A percentile compares a stretch with the other conserved stretches of the same genome.
These are phyloP conservation scores for Oryza punctata DNA, from an alignment of 176 grass and related monocot species.

Conservation along the genomic window DNA sequence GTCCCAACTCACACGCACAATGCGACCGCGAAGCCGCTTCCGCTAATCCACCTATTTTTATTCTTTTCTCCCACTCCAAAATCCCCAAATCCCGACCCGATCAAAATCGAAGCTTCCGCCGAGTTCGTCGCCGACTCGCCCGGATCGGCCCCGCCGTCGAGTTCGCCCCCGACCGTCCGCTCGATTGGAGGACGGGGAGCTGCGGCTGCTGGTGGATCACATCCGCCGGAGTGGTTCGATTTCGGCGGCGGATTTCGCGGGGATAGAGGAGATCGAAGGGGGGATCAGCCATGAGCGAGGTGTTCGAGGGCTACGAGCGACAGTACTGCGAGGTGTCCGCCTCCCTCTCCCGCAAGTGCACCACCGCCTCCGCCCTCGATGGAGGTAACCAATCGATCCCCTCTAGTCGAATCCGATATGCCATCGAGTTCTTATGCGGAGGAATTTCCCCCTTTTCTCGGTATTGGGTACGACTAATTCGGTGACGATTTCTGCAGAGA, in stretches of 20 bases:
- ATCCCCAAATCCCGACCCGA: constrained; percentile 17
- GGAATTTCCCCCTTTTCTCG: neutral
- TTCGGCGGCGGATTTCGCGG: neutral
- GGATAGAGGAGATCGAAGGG: constrained; percentile 20
- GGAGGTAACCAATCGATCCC: constrained; percentile 44
- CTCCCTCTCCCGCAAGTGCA: constrained; percentile 76
- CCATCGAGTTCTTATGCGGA: neutral
- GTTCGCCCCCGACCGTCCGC: neutral
- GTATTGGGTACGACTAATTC: constrained; percentile 36
- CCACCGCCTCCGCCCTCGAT: constrained; percentile 63
- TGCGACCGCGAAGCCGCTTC: neutral
- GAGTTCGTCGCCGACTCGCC: neutral
- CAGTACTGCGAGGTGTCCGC: constrained; percentile 88
- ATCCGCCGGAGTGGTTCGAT: neutral
- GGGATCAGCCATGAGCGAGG: constrained; percentile 74
- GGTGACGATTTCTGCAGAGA: constrained; percentile 51
- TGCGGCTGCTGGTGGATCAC: neutral
- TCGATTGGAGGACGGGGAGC: constrained; percentile 23
- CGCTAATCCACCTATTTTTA: neutral
- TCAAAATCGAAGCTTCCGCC: constrained; percentile 28
- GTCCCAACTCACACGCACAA: neutral
- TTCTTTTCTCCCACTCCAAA: neutral
- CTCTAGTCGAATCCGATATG: neutral
- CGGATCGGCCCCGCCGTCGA: constrained; percentile 1
- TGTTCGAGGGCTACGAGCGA: constrained; percentile 90